phyloP scores from a whole-genome alignment of 805 yeast species.

The Kodamaea kaohsiungensis region DNA sequence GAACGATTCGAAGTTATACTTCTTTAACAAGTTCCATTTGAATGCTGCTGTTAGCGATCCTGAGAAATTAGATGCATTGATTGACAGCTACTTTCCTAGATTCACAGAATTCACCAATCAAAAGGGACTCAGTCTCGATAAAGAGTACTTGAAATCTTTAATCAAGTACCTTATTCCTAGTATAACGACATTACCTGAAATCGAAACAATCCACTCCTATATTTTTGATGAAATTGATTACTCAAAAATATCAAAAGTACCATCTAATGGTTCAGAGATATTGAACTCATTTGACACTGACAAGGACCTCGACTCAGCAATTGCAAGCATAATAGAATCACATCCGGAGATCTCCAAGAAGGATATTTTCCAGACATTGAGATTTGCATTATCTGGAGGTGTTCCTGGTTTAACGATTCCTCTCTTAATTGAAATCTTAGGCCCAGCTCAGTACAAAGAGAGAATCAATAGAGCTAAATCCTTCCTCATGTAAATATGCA shows the following conservation, averaged over 20 bases:
- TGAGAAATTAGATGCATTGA: constrained; percentile 33
- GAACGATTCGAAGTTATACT: constrained; percentile 70
- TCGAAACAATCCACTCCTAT: constrained; percentile 48
- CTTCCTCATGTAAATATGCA: neutral
- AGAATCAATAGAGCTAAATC: constrained; percentile 20
- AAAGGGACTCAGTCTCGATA: constrained; percentile 1
- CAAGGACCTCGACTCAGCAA: constrained; percentile 15
- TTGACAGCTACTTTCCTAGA: constrained; percentile 28
- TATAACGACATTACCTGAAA: constrained; percentile 55
- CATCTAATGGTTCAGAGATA: constrained; percentile 15
- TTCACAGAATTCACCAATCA: constrained; percentile 16
- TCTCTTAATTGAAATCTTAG: constrained; percentile 55
- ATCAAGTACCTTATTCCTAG: constrained; percentile 49
- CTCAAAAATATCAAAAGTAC: constrained; percentile 16
- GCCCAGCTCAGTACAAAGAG: constrained; percentile 34
- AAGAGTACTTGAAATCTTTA: constrained; percentile 38
- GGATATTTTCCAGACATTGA: constrained; percentile 53
- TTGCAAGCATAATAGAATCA: constrained; percentile 3
- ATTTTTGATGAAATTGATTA: constrained; percentile 45
- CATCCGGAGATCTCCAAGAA: constrained; percentile 27
- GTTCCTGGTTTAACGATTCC: constrained; percentile 71
- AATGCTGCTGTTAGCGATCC: constrained; percentile 41
- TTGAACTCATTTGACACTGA: constrained; percentile 17
- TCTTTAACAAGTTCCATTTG: constrained; percentile 75
- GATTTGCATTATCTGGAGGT: constrained; percentile 72